phyloP scores from a whole-genome alignment of 2,329 filamentous ascomycete species.

The Didymella exigua region DNA sequence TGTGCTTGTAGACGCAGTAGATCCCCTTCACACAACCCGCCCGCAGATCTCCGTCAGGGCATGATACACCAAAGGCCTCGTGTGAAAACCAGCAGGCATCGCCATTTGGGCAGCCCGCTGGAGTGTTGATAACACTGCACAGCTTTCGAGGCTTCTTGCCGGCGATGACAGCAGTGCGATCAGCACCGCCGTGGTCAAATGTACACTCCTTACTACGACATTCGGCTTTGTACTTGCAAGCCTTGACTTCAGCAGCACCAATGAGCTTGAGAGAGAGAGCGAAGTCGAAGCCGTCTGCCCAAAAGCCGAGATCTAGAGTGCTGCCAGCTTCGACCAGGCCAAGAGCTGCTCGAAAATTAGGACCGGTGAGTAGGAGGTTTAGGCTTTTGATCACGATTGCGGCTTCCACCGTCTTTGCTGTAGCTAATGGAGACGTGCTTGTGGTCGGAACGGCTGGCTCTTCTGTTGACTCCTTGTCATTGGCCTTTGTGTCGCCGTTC shows the following conservation, averaged over 20 bases:
- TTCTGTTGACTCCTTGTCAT: not conserved
- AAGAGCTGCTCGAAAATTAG: not conserved
- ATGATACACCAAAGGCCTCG: not conserved
- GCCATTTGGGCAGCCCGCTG: not conserved
- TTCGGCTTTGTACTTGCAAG: not conserved
- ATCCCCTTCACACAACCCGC: not conserved
- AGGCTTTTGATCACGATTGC: not conserved
- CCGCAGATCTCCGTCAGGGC: not conserved
- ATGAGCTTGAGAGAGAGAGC: not conserved
- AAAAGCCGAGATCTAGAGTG: not conserved
- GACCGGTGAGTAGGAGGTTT: not conserved
- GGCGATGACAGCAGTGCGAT: not conserved
- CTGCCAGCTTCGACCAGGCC: not conserved
- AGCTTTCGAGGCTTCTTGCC: not conserved
- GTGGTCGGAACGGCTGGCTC: not conserved
- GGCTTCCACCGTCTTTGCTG: slow-evolving; percentile 1
- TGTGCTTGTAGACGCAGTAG: slow-evolving; percentile 1
- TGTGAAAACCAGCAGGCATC: slow-evolving; percentile 5
- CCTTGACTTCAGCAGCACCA: not conserved
- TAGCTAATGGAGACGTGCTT: too few species aligned
- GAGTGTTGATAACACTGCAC: not conserved
- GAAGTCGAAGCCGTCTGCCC: not conserved
- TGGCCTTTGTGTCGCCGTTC: not conserved
- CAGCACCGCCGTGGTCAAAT: not conserved
- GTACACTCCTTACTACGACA: not conserved